Evolutionary conservation across 106 monocot species (phyloP), one percentile per base, ranked within the genome.

Genomic region (Triglochin maritima): DNA sequence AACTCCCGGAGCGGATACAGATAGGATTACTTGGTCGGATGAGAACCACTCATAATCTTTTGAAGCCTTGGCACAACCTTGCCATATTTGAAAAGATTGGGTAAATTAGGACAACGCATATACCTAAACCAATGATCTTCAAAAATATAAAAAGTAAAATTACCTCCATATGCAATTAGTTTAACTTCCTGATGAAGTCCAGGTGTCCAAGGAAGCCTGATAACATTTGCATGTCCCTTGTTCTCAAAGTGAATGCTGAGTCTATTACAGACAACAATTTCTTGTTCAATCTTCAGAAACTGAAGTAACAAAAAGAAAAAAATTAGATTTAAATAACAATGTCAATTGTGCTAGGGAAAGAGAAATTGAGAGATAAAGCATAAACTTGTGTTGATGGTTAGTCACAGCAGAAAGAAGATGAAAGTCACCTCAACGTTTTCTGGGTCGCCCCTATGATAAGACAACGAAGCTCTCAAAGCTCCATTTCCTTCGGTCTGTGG

Each of bases 131-230:
- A 55, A n/a, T 8, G 16, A 66, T 2, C 42, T 5, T 7, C 42
- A 60, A 41, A 60, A 43, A 49, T 29, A 59, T 71, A 68, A 10
- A 17, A 4, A 46, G 13, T 46, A 46, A 3, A 80, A 65, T 57
- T 66, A 92, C 96, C 96, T 88, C 96, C 96, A 69, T 15, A 60
- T 77, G 84, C 91, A 68, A 62, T 88, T 55, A 92, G 62, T 49
- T 84, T 68, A 55, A 84, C 50, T 76, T 86, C 86, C 62, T 98
- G 96, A 68, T 77, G 65, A 69, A 86, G 61, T 58, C 88, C 91
- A 84, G 86, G 84, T 69, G 70, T 79, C 96, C 96, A 98, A 77
- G 96, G 96, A 67, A 98, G 84, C 51, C 41, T 76, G 71, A 91
- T 79, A 44, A 66, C 70, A 54, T 80, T 50, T 6, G 67, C 57